Percentiles rank a stretch among this genome's conserved stretches.
These are phyloP conservation scores for Pleurotus pulmonarius DNA, from an alignment of 768 basidiomycete genomes.

Conservation along the genomic window DNA sequence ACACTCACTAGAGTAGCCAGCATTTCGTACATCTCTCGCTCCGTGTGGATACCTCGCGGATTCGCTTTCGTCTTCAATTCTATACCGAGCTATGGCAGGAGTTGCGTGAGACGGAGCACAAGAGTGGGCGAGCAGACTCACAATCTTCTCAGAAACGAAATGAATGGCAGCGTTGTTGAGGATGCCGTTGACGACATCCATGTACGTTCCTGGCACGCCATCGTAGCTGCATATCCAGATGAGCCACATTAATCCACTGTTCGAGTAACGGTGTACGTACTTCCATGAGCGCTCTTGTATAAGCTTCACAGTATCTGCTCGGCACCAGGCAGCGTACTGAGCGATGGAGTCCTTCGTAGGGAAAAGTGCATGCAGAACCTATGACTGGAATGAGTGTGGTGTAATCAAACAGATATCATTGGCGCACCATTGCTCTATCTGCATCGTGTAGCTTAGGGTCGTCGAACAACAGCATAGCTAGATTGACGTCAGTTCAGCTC, in stretches of 20 bases:
- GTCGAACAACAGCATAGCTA: constrained; percentile 33
- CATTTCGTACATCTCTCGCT: constrained; percentile 45
- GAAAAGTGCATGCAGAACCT: constrained; percentile 31
- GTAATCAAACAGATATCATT: neutral
- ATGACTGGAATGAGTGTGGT: neutral
- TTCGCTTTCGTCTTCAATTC: constrained; percentile 42
- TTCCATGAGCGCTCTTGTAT: constrained; percentile 23
- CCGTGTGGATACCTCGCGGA: constrained; percentile 39
- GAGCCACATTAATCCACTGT: neutral
- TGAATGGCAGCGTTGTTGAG: constrained; percentile 39
- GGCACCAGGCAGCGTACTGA: constrained; percentile 26
- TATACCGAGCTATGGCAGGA: constrained; percentile 33
- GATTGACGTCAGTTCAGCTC: too few relatives aligned
- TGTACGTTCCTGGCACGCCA: constrained; percentile 28
- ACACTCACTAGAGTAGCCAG: constrained; percentile 27
- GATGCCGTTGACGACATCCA: constrained; percentile 49
- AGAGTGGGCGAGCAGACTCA: constrained; percentile 13
- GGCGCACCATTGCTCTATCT: constrained; percentile 21
- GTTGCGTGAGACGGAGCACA: neutral
- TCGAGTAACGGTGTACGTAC: neutral
- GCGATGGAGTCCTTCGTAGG: constrained; percentile 26
- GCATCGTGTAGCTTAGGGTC: constrained; percentile 27
- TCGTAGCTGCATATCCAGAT: constrained; percentile 16
- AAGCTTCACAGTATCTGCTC: constrained; percentile 20
- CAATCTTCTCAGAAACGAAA: constrained; percentile 36